Conservation (phyloP, 352 stramenopile genomes). For the Pythium coloratum region DNA sequence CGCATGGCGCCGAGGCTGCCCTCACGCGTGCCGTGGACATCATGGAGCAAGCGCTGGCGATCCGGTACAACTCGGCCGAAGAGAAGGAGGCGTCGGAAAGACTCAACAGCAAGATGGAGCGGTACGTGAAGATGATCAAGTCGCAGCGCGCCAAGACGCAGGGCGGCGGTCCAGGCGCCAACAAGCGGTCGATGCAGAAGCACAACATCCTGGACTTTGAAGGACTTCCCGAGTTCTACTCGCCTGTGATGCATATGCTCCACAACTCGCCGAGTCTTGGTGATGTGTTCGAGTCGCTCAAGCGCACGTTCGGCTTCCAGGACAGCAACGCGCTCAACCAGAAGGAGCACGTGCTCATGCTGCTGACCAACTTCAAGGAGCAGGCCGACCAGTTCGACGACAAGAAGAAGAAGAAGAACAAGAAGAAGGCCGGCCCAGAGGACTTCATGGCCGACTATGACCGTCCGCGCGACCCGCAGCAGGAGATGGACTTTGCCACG, state of each 20-base stretch:
- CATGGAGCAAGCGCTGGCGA: slow-evolving; percentile 38
- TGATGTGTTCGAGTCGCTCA: slow-evolving; percentile 78
- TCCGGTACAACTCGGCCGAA: slow-evolving; percentile 34
- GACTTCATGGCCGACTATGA: slow-evolving; percentile 31
- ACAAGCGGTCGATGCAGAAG: slow-evolving; percentile 31
- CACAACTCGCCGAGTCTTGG: slow-evolving; percentile 31
- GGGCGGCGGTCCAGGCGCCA: slow-evolving; percentile 11
- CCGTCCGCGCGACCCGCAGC: slow-evolving; percentile 51
- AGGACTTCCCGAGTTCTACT: slow-evolving; percentile 37
- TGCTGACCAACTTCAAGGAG: slow-evolving; percentile 50
- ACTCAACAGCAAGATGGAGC: slow-evolving; percentile 47
- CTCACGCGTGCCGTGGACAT: slow-evolving; percentile 37
- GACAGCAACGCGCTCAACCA: slow-evolving; percentile 51
- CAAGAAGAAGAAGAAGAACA: slow-evolving; percentile 36
- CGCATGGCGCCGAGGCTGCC: slow-evolving; percentile 24
- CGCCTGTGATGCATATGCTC: slow-evolving; percentile 35
- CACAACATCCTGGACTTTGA: slow-evolving; percentile 48
- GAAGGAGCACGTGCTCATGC: slow-evolving; percentile 43
- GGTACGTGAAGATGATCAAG: slow-evolving; percentile 56
- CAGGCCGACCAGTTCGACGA: slow-evolving; percentile 31
- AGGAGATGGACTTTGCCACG: slow-evolving; percentile 69
- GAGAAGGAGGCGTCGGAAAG: slow-evolving; percentile 33
- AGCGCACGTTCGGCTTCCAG: slow-evolving; percentile 93
- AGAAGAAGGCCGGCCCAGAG: slow-evolving; percentile 25
- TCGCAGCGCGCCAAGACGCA: slow-evolving; percentile 32